Base-by-base conservation (phyloP, 306 rosid genomes). In the Acmispon strigosus region DNA sequence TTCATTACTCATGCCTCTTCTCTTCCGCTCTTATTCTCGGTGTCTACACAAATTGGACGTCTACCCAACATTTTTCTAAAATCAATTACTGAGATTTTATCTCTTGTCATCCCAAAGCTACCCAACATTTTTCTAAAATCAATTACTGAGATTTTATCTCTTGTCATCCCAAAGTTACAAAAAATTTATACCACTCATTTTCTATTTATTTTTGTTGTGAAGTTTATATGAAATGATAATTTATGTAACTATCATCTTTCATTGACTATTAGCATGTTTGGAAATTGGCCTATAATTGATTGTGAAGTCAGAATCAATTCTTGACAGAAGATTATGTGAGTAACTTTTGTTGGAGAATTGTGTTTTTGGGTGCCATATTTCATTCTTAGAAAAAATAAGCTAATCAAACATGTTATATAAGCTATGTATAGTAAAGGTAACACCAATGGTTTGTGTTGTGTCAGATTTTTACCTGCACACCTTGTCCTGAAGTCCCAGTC, bases 401-500 rank as follows among this genome's bases (percentile, higher is more conserved):
- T 32, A 32, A 5, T 32, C 37, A 32, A 32, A 32, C 34, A 27
- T 32, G 7, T 32, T 32, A 6, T 39, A 39, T 39, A 48, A 48
- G 34, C n/a, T 29, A 17, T 22, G 50, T 61, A 50, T 41, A 24
- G 17, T 6, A 44, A 41, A 63, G 43, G 11, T 52, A 62, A 77
- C 53, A 69, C 32, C 32, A 62, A 12, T 6, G 49, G 37, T 2
- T 15, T 15, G 22, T 18, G 37, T n/a, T 17, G 15, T 5, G 72
- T 12, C 55, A 55, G 48, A 39, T 11, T 72, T n/a, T 80, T 92
- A 94, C 99, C 99, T 94, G 56, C 78, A 89, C 96, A 69, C 90
- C 89, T 85, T 94, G 99, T 80, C 89, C 85, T 51, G 90, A 83
- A 82, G 99, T 94, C 17, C 96, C 97, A 32, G 92, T 86, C 70